Base-by-base conservation (phyloP, 2,329 filamentous ascomycete genomes). In the Bipolaris zeicola region DNA sequence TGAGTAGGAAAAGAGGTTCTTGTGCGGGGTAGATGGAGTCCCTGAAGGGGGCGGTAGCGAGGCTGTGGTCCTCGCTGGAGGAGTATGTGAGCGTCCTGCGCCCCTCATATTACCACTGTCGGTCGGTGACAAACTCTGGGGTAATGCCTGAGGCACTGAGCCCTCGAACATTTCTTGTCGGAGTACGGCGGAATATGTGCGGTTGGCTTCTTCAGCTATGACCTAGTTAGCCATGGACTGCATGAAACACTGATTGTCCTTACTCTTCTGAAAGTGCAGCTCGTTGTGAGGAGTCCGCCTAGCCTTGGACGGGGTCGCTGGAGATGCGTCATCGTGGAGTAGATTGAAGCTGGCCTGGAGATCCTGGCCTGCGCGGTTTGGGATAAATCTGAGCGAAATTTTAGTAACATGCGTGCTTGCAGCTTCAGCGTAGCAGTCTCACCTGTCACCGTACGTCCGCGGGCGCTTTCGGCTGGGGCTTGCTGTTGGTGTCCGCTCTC, bases 1-100 rank as follows among this genome's bases (percentile, higher is more conserved):
- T 18, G 70, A 89, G 75, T 96, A 97, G 24, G 90, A 91, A 74
- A 99, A 98, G 37, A 99, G 85, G 65, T 99, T 99, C 79, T 97
- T 98, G 77, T 96, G 92, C 8, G 95, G 95, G 3, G 95, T 99
- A 1, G 94, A 96, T 0, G 95, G 95, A 0, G 94, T 96, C 56
- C 95, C 82, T 54, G 87, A 82, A 26, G 84, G 88, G 1, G 89
- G 85, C 10, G 90, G 88, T n/a, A 92, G 77, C 11, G 86, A 81
- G 13, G 83, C 79, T 13, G 86, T 80, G 16, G 78, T 76, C 65
- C 87, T 87, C 56, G 84, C 87, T 24, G 93, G 93, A 43, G 93
- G 93, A 5, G 94, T 97, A 64, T 89, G 87, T 47, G 91, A 89
- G 69, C 90, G 84, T 48, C 87, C 89, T 48, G 87, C 86, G 72